Evolutionary conservation across 2,329 filamentous ascomycete genomes (phyloP).

Genomic region (Plectosphaerella plurivora): DNA sequence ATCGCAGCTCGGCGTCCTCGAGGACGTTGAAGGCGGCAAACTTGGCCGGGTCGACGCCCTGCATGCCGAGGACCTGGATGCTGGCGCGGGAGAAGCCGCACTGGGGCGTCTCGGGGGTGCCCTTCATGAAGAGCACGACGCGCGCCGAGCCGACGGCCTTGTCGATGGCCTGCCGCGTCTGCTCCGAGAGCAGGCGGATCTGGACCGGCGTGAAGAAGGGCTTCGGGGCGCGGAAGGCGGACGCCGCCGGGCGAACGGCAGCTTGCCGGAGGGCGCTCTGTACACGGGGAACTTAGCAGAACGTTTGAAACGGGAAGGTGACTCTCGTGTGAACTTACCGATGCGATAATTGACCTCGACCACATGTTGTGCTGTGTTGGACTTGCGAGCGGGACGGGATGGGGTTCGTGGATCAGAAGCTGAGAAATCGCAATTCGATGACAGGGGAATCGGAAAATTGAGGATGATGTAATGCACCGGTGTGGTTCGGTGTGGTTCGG

Average conservation of each 20-base stretch:
- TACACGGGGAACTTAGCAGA: slow-evolving; percentile 11
- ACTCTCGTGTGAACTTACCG: neutral
- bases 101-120: slow-evolving; percentile 90
- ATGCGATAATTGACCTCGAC: slow-evolving; percentile 4
- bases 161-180: slow-evolving; percentile 80
- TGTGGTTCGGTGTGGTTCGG: slow-evolving; percentile 2
- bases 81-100: slow-evolving; percentile 94
- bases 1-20: slow-evolving; percentile 81
- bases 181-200: slow-evolving; percentile 70
- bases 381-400: neutral
- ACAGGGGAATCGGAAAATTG: slow-evolving; percentile 4
- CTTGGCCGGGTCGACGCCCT: slow-evolving; percentile 91
- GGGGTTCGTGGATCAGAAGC: neutral
- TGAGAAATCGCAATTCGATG: slow-evolving; percentile 1
- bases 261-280: slow-evolving; percentile 32
- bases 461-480: slow-evolving; percentile 9
- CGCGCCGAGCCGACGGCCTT: slow-evolving; percentile 83
- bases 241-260: slow-evolving; percentile 24
- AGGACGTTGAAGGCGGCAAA: slow-evolving; percentile 98
- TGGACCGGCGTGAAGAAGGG: slow-evolving; percentile 27
- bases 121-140: slow-evolving; percentile 99
- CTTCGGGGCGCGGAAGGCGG: slow-evolving; percentile 14
- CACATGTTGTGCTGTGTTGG: slow-evolving; percentile 2
- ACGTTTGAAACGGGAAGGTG: neutral
- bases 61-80: slow-evolving; percentile 90